Evolutionary conservation across 805 yeast genomes (phyloP), one percentile per base, ranked within the genome.

Genomic region (Spathaspora hagerdaliae): DNA sequence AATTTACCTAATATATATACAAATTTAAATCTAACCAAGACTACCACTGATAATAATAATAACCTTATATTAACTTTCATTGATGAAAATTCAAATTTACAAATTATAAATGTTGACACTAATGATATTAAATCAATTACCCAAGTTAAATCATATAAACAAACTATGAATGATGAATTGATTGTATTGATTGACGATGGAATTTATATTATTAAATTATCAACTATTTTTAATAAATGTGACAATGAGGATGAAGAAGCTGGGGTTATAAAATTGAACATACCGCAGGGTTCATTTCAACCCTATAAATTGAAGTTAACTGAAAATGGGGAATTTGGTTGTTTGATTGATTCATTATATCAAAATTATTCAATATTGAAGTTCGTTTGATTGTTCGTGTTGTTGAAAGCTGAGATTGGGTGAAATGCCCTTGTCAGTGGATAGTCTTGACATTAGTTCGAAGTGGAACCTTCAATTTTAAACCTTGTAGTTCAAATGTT

Each of bases 261-360:
- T 5, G 24, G 24, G 24, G 24, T 19, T 19, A 19, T 19, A 19
- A 19, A 19, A 19, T 19, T 19, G 24, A 19, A 19, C 2, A 24
- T 45, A n/a, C 47, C 47, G 1, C 15, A 31, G 5, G 14, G 33
- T 5, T 12, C 44, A 27, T 45, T 45, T 27, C 31, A 38, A 5
- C 49, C 52, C 1, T 11, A 35, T 6, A 46, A 39, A 36, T 27
- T 49, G 14, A 37, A 36, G 3, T 8, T 46, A 13, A 40, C 43
- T 15, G 24, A 19, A 19, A 19, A 19, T 19, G 40, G 35, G 24
- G 39, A 36, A 15, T 44, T 62, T 36, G 76, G 71, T 6, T 71
- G 75, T 47, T 47, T 78, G 12, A 48, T 77, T 32, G 79, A 75
- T 49, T 50, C 57, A 7, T 55, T 68, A 26, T 69, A 58, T 41